Conservation (phyloP, 169 alveolate species). For the Amoebophrya sp. region DNA sequence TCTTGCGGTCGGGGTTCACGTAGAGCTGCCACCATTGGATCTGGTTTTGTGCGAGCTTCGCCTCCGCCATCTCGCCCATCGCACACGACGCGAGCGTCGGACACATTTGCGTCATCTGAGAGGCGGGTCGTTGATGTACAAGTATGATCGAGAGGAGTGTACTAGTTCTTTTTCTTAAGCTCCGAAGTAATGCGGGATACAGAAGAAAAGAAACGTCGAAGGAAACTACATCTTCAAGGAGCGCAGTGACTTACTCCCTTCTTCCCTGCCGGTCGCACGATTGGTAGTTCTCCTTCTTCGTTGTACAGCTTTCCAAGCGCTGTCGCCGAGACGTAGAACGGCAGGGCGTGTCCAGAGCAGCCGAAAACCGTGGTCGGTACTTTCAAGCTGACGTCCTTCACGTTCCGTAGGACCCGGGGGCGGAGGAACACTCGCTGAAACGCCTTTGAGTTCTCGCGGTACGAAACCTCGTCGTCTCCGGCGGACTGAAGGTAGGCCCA, state of each 20-base stretch:
- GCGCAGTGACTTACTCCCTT: slow-evolving; percentile 2
- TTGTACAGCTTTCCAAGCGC: slow-evolving; percentile 38
- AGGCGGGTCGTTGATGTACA: background rate
- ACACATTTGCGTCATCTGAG: background rate
- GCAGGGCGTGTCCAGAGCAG: slow-evolving; percentile 13
- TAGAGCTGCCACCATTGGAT: slow-evolving; percentile 24
- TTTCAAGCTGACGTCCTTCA: slow-evolving; percentile 11
- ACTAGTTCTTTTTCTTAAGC: background rate
- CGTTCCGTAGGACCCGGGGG: slow-evolving; percentile 26
- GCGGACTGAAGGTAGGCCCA: slow-evolving; percentile 34
- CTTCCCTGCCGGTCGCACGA: slow-evolving; percentile 14
- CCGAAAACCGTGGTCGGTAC: slow-evolving; percentile 27
- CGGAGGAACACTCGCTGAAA: slow-evolving; percentile 25
- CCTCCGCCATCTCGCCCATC: background rate
- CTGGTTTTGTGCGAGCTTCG: background rate
- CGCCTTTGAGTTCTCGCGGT: slow-evolving; percentile 27
- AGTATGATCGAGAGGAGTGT: too few relatives aligned
- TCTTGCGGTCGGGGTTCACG: slow-evolving; percentile 16
- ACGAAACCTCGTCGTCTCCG: slow-evolving; percentile 34
- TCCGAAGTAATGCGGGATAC: slow-evolving; percentile 16
- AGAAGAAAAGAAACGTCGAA: slow-evolving; percentile 23
- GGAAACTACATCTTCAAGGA: slow-evolving; percentile 8
- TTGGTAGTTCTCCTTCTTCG: slow-evolving; percentile 25
- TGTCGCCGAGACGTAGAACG: slow-evolving; percentile 34
- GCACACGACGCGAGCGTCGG: background rate